phyloP scores from a whole-genome alignment of 2,329 filamentous ascomycete species.

The Didymosphaeria variabile region DNA sequence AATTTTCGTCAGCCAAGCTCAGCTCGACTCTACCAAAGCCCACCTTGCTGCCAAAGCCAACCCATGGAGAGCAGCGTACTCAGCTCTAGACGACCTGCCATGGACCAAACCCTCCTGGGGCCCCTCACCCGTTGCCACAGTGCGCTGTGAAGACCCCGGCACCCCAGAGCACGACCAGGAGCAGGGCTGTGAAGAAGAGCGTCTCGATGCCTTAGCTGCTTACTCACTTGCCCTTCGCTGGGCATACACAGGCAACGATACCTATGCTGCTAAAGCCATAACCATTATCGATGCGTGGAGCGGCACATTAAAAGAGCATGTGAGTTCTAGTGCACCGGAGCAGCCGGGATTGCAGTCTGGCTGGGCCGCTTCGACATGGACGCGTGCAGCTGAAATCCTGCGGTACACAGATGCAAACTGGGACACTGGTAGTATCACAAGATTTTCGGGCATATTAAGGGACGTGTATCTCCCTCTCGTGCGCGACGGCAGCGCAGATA shows the following conservation, averaged over 20 bases:
- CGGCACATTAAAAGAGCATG: not conserved
- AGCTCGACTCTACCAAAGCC: slow-evolving; percentile 7
- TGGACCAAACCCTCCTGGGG: slow-evolving; percentile 4
- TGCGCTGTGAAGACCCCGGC: slow-evolving; percentile 9
- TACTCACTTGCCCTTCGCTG: slow-evolving; percentile 6
- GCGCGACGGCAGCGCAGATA: slow-evolving; percentile 2
- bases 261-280: not conserved
- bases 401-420: slow-evolving; percentile 1
- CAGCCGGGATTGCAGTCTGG: slow-evolving; percentile 8
- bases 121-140: slow-evolving; percentile 4
- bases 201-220: slow-evolving; percentile 4
- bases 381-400: slow-evolving; percentile 2
- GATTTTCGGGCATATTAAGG: slow-evolving; percentile 1
- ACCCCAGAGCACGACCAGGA: slow-evolving; percentile 8
- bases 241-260: slow-evolving; percentile 5
- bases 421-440: not conserved
- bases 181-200: slow-evolving; percentile 5
- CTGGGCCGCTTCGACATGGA: slow-evolving; percentile 4
- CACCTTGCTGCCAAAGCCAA: slow-evolving; percentile 1
- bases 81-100: not conserved
- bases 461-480: slow-evolving; percentile 9
- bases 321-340: slow-evolving; percentile 7
- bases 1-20: slow-evolving; percentile 4
- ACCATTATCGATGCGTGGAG: slow-evolving; percentile 5
- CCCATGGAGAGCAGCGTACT: slow-evolving; percentile 7